These are phyloP conservation scores for Thalassiosira profunda DNA, from an alignment of 108 stramenopile species.

Conservation along the genomic window DNA sequence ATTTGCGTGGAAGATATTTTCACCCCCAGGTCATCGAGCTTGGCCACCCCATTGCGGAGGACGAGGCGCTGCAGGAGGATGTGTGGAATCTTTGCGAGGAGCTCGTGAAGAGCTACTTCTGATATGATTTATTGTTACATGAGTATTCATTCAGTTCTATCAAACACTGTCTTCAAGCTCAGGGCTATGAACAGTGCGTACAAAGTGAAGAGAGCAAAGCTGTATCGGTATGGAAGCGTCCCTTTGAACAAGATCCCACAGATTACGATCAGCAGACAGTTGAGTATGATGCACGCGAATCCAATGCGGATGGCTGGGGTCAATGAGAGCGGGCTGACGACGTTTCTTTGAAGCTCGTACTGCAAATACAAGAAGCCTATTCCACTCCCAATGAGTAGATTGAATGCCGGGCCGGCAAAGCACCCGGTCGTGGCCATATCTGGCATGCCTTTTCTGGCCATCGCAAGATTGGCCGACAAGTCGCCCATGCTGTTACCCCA, in stretches of 20 bases:
- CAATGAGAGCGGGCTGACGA: slow-evolving; percentile 51
- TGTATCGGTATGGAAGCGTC: slow-evolving; percentile 37
- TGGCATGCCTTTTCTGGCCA: slow-evolving; percentile 65
- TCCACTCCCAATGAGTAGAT: slow-evolving; percentile 70
- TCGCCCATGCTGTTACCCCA: slow-evolving; percentile 85
- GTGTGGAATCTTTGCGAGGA: slow-evolving; percentile 58
- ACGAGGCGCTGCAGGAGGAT: slow-evolving; percentile 41
- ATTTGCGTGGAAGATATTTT: slow-evolving; percentile 60
- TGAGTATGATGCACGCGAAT: slow-evolving; percentile 72
- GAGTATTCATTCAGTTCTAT: too few relatives aligned
- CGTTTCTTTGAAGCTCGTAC: slow-evolving; percentile 9
- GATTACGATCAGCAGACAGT: slow-evolving; percentile 56
- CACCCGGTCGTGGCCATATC: slow-evolving; percentile 53
- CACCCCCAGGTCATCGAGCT: slow-evolving; percentile 55
- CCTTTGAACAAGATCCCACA: slow-evolving; percentile 46
- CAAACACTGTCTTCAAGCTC: slow-evolving; percentile 15
- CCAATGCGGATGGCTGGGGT: slow-evolving; percentile 63
- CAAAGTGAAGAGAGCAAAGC: slow-evolving; percentile 29
- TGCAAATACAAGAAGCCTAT: slow-evolving; percentile 35
- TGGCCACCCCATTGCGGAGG: slow-evolving; percentile 30
- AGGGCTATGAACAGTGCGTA: slow-evolving; percentile 25
- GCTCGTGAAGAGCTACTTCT: slow-evolving; percentile 29
- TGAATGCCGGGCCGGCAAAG: slow-evolving; percentile 74
- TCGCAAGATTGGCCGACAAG: slow-evolving; percentile 66
- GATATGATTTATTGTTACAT: too few relatives aligned